Conservation (phyloP, 2,329 filamentous ascomycete species). For the Penicillium sp. region DNA sequence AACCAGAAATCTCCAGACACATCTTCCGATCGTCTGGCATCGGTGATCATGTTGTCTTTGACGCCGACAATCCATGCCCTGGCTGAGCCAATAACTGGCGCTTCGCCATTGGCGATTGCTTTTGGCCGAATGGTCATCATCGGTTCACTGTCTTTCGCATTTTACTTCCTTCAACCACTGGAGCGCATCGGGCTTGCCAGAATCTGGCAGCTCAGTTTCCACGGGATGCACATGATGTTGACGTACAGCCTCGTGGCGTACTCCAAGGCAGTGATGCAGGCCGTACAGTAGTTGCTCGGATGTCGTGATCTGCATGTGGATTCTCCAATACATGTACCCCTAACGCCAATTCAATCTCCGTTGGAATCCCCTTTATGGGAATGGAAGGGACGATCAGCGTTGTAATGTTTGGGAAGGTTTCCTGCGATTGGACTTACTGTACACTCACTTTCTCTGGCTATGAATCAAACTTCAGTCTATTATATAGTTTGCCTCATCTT, state of each 20-base stretch:
- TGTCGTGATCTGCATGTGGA: not conserved
- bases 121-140: not conserved
- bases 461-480: not conserved
- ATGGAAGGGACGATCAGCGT: not conserved
- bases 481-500: not conserved
- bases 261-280: not conserved
- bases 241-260: not conserved
- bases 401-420: not conserved
- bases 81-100: not conserved
- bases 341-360: not conserved
- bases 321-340: not conserved
- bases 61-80: not conserved
- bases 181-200: not conserved
- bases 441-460: not conserved
- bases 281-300: not conserved
- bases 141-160: not conserved
- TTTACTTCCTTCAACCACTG: not conserved
- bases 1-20: not conserved
- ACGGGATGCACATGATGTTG: not conserved
- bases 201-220: not conserved
- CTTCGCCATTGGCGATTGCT: not conserved
- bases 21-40: not conserved
- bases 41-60: not conserved
- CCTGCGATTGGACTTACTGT: not conserved
- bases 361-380: not conserved